phyloP scores from a whole-genome alignment of 176 grass and related monocot genomes.

The Paspalum notatum region DNA sequence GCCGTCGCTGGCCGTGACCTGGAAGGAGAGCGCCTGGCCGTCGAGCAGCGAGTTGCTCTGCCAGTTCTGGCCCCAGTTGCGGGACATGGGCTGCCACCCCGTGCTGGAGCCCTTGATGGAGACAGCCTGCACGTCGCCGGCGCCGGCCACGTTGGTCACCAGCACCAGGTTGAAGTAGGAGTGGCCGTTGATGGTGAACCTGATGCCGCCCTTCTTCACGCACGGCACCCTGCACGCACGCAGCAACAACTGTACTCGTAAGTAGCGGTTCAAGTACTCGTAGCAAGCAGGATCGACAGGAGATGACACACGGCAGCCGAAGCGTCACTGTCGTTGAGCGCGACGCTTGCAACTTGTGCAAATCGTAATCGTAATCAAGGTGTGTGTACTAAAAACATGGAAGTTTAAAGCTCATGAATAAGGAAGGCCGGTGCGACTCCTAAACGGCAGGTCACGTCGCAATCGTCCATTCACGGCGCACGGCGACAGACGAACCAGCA shows the following conservation, averaged over 20 bases:
- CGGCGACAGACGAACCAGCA: not conserved
- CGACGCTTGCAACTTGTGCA: not conserved
- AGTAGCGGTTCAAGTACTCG: not conserved
- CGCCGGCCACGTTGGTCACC: constrained; percentile 84
- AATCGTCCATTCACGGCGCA: constrained; percentile 32
- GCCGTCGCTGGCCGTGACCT: constrained; percentile 72
- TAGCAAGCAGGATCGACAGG: not conserved
- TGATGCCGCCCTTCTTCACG: constrained; percentile 85
- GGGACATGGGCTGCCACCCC: constrained; percentile 81
- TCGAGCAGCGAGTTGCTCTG: constrained; percentile 89
- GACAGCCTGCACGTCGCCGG: constrained; percentile 70
- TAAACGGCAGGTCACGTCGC: not conserved
- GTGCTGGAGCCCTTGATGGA: constrained; percentile 80
- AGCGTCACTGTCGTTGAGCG: not conserved
- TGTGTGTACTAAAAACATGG: not conserved
- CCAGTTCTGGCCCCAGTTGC: constrained; percentile 97
- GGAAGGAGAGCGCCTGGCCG: constrained; percentile 82
- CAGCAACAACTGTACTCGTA: not conserved
- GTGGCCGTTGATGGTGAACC: constrained; percentile 94
- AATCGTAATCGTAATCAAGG: not conserved
- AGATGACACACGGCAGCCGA: not conserved
- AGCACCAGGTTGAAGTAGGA: constrained; percentile 95
- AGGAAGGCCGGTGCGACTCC: constrained; percentile 21
- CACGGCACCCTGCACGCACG: constrained; percentile 62
- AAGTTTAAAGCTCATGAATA: constrained; percentile 4